Conservation (phyloP, 306 rosid genomes). For the Cucurbita maxima region DNA sequence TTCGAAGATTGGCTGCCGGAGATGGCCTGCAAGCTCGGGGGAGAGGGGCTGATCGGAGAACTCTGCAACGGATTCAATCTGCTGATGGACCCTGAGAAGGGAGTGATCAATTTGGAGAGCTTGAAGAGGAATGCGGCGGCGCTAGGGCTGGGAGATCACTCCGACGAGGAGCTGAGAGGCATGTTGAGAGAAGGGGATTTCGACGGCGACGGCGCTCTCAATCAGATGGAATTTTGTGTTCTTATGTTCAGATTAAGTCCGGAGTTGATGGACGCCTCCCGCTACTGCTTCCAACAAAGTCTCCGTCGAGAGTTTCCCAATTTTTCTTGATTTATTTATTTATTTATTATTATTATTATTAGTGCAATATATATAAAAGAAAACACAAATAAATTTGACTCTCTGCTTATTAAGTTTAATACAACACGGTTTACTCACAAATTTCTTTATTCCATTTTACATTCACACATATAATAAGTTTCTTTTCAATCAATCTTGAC, state of each 20-base stretch:
- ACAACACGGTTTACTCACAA: too few species aligned
- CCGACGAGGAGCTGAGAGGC: conserved; percentile 47
- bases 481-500: too few species aligned
- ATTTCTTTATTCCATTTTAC: too few species aligned
- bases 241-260: conserved; percentile 89
- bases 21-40: conserved; percentile 72
- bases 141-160: conserved; percentile 44
- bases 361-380: background rate
- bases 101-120: conserved; percentile 65
- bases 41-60: conserved; percentile 60
- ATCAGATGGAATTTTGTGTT: conserved; percentile 75
- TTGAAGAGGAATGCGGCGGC: conserved; percentile 55
- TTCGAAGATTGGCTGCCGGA: conserved; percentile 53
- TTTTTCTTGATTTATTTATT: background rate
- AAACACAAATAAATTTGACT: background rate
- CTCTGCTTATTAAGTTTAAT: too few species aligned
- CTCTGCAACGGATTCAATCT: conserved; percentile 65
- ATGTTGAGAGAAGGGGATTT: conserved; percentile 70
- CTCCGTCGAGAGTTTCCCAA: background rate
- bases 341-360: too few species aligned
- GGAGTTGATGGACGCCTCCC: conserved; percentile 44
- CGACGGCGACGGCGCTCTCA: conserved; percentile 81
- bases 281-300: background rate
- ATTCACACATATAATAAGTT: too few species aligned
- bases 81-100: conserved; percentile 36